Evolutionary conservation across 163 green algal species (phyloP).

Genomic region (Volvox carteri): DNA sequence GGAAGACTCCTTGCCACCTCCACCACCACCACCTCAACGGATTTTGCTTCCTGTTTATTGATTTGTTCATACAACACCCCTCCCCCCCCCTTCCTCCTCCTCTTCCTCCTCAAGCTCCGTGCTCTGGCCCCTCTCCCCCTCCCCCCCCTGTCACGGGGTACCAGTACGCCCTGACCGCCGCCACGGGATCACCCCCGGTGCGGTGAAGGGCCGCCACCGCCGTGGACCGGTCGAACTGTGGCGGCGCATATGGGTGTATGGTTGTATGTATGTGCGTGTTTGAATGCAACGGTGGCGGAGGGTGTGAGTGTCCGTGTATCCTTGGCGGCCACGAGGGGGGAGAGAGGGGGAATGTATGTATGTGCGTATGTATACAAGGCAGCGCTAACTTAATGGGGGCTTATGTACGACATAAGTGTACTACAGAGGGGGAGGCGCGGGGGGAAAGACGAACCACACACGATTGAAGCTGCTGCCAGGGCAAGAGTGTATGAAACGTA

Average conservation of each 20-base stretch:
- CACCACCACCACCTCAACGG: too few relatives aligned
- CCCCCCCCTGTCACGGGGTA: neutral
- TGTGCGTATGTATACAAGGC: neutral
- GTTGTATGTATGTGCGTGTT: neutral
- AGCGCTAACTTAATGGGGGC: neutral
- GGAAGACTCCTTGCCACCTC: too few relatives aligned
- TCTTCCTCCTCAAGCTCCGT: neutral
- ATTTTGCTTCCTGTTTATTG: too few relatives aligned
- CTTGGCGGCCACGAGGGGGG: too few relatives aligned
- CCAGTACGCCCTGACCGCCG: constrained; percentile 32
- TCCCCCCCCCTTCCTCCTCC: neutral
- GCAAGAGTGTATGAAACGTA: too few relatives aligned
- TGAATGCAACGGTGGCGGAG: neutral
- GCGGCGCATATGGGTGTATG: neutral
- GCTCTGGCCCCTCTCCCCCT: neutral
- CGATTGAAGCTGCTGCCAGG: too few relatives aligned
- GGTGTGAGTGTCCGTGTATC: neutral
- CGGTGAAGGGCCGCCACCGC: constrained; percentile 19
- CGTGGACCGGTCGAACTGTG: neutral
- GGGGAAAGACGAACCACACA: too few relatives aligned
- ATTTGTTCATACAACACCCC: too few relatives aligned
- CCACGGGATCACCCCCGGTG: constrained; percentile 39
- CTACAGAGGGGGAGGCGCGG: too few relatives aligned
- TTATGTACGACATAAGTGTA: too few relatives aligned
- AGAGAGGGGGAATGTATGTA: too few relatives aligned